Evolutionary conservation across 148 eudicot species (phyloP).

Genomic region (Drosera capensis): DNA sequence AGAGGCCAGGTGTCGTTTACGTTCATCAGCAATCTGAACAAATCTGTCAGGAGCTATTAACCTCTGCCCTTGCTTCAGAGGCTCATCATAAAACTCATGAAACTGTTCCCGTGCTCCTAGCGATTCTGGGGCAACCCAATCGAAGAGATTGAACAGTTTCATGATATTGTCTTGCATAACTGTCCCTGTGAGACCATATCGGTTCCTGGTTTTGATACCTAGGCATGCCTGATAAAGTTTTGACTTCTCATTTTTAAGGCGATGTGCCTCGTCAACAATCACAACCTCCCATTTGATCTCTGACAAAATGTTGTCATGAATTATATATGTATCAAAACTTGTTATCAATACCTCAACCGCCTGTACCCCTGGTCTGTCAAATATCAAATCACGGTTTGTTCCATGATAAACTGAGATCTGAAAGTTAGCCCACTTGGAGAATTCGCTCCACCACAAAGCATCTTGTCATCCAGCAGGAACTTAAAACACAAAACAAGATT

Average conservation of each 20-base stretch:
- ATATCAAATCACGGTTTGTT: conserved; percentile 68
- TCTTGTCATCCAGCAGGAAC: no score
- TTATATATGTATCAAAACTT: conserved; percentile 85
- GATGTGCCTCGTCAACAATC: conserved; percentile 86
- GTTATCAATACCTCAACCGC: conserved; percentile 72
- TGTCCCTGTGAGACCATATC: conserved; percentile 95
- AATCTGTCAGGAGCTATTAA: conserved; percentile 71
- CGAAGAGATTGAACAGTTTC: conserved; percentile 91
- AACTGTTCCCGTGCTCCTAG: conserved; percentile 92
- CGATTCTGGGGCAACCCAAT: conserved; percentile 79
- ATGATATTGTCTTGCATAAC: conserved; percentile 91
- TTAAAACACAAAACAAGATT: conserved; percentile 16
- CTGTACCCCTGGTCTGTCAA: conserved; percentile 50
- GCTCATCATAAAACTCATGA: conserved; percentile 84
- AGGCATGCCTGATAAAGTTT: conserved; percentile 69
- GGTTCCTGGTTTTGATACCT: conserved; percentile 45
- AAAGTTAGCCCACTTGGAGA: conserved; percentile 80
- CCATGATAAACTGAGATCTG: conserved; percentile 79
- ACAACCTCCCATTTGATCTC: conserved; percentile 68
- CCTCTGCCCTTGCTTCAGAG: conserved; percentile 94
- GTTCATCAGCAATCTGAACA: conserved; percentile 65
- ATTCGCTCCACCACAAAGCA: conserved; percentile 93
- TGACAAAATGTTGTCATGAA: conserved; percentile 49
- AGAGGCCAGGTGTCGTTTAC: conserved; percentile 70
- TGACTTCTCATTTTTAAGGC: conserved; percentile 86